A percentile compares a stretch with the other conserved stretches of the same genome.
Conservation (phyloP, 768 basidiomycete species). For the Kwoniella dejecticola region DNA sequence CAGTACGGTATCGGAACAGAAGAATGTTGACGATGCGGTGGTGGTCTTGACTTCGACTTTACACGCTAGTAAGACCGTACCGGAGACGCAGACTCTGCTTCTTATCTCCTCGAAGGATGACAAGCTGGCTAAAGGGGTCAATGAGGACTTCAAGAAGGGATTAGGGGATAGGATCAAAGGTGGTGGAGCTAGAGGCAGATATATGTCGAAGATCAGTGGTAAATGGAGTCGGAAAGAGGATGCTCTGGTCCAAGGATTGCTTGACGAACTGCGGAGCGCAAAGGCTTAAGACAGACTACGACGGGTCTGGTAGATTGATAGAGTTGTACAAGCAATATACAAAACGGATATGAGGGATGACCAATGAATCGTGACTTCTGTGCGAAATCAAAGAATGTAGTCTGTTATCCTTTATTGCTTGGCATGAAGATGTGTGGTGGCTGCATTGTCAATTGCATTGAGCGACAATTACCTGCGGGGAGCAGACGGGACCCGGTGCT, state of each 20-base stretch:
- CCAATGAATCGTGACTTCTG: too few relatives aligned
- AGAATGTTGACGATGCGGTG: background rate
- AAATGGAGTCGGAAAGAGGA: slow-evolving; percentile 46
- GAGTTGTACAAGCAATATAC: too few relatives aligned
- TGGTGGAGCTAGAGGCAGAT: slow-evolving; percentile 53
- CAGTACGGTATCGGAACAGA: background rate
- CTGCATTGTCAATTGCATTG: too few relatives aligned
- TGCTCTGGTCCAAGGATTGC: slow-evolving; percentile 16
- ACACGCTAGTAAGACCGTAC: background rate
- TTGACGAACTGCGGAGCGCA: slow-evolving; percentile 10
- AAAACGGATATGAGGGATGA: too few relatives aligned
- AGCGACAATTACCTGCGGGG: too few relatives aligned
- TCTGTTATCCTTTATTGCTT: too few relatives aligned
- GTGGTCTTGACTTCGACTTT: slow-evolving; percentile 11
- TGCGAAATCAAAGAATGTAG: too few relatives aligned
- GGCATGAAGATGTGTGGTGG: too few relatives aligned
- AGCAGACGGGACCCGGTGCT: too few relatives aligned
- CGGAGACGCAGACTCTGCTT: slow-evolving; percentile 24
- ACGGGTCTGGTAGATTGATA: too few relatives aligned
- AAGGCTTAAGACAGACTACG: background rate
- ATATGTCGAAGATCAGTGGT: slow-evolving; percentile 50
- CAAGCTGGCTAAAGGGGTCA: slow-evolving; percentile 40
- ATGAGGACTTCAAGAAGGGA: slow-evolving; percentile 38
- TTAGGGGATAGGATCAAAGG: slow-evolving; percentile 49
- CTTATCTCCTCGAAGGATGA: slow-evolving; percentile 40